Evolutionary conservation across 768 basidiomycete genomes (phyloP).

Genomic region (Tylopilus sp.): DNA sequence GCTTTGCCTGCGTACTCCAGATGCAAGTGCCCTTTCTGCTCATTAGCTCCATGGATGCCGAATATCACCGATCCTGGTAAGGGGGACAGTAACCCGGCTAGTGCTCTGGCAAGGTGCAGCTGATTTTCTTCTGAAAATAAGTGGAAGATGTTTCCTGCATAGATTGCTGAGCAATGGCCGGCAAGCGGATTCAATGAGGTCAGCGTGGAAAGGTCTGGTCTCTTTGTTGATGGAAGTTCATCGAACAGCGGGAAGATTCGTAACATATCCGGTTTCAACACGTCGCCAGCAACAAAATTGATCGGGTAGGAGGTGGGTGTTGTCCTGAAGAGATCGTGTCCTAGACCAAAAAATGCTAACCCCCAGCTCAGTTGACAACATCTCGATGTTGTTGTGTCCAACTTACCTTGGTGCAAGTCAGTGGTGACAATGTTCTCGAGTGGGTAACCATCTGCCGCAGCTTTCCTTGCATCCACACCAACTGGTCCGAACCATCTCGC

Average conservation of each 20-base stretch:
- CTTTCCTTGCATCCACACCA: constrained; percentile 38
- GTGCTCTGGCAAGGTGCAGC: constrained; percentile 18
- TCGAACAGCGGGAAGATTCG: constrained; percentile 30
- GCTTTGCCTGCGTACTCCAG: not conserved
- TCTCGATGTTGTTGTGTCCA: not conserved
- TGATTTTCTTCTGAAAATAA: constrained; percentile 30
- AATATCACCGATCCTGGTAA: constrained; percentile 12
- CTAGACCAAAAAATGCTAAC: constrained; percentile 54
- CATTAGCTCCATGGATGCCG: not conserved
- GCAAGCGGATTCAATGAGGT: constrained; percentile 45
- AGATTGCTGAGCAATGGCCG: constrained; percentile 47
- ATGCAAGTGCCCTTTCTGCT: not conserved
- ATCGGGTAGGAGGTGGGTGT: constrained; percentile 48
- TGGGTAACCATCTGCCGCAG: constrained; percentile 42
- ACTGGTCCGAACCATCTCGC: too few relatives aligned
- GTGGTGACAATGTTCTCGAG: constrained; percentile 35
- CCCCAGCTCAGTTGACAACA: not conserved
- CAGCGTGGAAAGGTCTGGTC: constrained; percentile 32
- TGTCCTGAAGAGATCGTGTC: constrained; percentile 57
- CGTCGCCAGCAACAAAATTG: constrained; percentile 54
- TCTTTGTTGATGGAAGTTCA: constrained; percentile 14
- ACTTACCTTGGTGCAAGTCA: constrained; percentile 37
- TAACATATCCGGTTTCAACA: constrained; percentile 45
- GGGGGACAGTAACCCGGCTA: constrained; percentile 27
- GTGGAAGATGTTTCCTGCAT: constrained; percentile 46